A percentile compares a stretch with the other conserved stretches of the same genome.
Evolutionary conservation across 148 eudicot species (phyloP).

Genomic region (Rhododendron simsii): DNA sequence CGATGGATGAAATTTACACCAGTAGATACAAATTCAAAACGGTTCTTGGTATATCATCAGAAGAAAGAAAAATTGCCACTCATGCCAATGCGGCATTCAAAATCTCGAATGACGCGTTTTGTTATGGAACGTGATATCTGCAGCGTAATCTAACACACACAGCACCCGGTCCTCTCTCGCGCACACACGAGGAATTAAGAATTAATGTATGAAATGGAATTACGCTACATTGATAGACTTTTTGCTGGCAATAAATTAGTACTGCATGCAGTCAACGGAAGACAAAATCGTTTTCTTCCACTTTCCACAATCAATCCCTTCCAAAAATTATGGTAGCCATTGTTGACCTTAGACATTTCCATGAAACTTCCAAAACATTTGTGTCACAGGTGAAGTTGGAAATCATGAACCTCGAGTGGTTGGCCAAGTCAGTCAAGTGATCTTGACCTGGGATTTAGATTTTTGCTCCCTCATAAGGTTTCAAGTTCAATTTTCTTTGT

Average conservation of each 20-base stretch:
- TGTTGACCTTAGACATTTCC: neutral
- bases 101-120: neutral
- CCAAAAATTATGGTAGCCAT: neutral
- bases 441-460: too few relatives aligned
- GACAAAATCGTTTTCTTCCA: neutral
- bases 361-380: neutral
- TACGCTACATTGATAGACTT: neutral
- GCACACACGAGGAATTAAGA: neutral
- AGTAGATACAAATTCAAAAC: too few relatives aligned
- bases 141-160: neutral
- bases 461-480: too few relatives aligned
- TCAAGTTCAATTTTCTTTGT: too few relatives aligned
- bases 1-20: neutral
- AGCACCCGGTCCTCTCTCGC: neutral
- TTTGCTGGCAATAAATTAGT: neutral
- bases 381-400: neutral
- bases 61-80: neutral
- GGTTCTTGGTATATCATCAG: neutral
- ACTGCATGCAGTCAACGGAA: conserved; percentile 6
- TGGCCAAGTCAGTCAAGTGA: too few relatives aligned
- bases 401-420: neutral
- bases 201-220: neutral
- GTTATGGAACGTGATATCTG: neutral
- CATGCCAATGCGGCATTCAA: too few relatives aligned
- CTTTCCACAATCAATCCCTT: neutral